A percentile compares a stretch with the other conserved stretches of the same genome.
Evolutionary conservation across 202 grass and related monocot genomes (phyloP).

Genomic region (Schoenoplectus triqueter): DNA sequence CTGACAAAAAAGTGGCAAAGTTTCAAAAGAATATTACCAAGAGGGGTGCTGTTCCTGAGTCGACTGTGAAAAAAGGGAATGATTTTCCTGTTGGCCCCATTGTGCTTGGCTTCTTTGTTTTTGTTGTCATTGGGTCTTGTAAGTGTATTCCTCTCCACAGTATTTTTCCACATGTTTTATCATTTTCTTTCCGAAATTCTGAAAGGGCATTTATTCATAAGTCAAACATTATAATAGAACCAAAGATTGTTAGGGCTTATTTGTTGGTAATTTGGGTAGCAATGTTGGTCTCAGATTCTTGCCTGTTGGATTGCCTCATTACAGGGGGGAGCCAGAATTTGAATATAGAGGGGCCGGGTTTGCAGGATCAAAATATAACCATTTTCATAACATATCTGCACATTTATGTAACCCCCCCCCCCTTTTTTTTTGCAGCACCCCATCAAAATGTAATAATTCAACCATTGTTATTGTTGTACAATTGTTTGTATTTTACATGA

Average conservation of each 20-base stretch:
- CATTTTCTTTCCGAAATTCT: neutral
- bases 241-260: neutral
- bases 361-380: no score
- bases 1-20: conserved; percentile 78
- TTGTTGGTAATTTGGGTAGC: neutral
- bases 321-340: no score
- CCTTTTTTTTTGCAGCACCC: no score
- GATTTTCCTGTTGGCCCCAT: conserved; percentile 88
- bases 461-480: neutral
- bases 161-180: neutral
- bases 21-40: conserved; percentile 96
- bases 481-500: neutral
- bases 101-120: conserved; percentile 88
- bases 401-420: no score
- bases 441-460: neutral
- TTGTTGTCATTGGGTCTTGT: conserved; percentile 97
- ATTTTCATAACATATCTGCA: no score
- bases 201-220: neutral
- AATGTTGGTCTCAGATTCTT: neutral
- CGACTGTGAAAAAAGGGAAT: conserved; percentile 75
- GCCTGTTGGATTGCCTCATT: neutral
- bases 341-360: no score
- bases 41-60: conserved; percentile 88
- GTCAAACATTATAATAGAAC: no score
- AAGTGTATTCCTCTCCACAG: conserved; percentile 26